A percentile compares a stretch with the other conserved stretches of the same genome.
These are phyloP conservation scores for Fusarium nodosum DNA, from an alignment of 2,329 filamentous ascomycete genomes.

Conservation along the genomic window DNA sequence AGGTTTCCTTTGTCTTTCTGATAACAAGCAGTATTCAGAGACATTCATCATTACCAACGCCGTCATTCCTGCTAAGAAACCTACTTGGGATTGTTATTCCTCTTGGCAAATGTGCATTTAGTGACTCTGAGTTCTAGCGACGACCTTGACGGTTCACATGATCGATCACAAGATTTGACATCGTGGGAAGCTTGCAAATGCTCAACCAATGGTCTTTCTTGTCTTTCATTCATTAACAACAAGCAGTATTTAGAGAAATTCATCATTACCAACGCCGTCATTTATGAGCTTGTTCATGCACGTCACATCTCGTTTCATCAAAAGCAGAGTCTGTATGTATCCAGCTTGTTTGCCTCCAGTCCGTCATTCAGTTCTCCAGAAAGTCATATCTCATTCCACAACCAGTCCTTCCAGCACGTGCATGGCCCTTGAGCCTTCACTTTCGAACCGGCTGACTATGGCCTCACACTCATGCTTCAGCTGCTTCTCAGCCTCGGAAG, in stretches of 20 bases:
- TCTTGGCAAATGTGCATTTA: too few species aligned
- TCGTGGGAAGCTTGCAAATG: not conserved
- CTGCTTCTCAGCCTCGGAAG: slow-evolving; percentile 81
- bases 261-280: slow-evolving; percentile 44
- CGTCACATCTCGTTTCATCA: slow-evolving; percentile 27
- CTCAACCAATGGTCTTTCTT: slow-evolving; percentile 11
- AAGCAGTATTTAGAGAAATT: slow-evolving; percentile 35
- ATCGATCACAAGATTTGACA: not conserved
- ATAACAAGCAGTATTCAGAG: too few species aligned
- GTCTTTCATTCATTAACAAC: slow-evolving; percentile 26
- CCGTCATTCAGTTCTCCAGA: slow-evolving; percentile 29
- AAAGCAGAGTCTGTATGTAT: slow-evolving; percentile 35
- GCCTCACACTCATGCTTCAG: slow-evolving; percentile 85
- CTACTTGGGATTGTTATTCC: too few species aligned
- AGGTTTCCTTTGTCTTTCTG: not conserved
- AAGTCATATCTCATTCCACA: slow-evolving; percentile 57
- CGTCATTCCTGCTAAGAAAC: too few species aligned
- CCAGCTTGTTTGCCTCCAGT: slow-evolving; percentile 17
- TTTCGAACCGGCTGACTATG: slow-evolving; percentile 86
- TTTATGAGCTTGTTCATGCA: slow-evolving; percentile 40
- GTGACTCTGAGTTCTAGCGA: too few species aligned
- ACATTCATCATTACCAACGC: too few species aligned
- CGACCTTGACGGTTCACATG: too few species aligned
- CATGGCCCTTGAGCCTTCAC: slow-evolving; percentile 84
- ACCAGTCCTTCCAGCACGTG: slow-evolving; percentile 80